phyloP scores from a whole-genome alignment of 1,284 basidiomycete species.

The Chalciporus piperatoides region DNA sequence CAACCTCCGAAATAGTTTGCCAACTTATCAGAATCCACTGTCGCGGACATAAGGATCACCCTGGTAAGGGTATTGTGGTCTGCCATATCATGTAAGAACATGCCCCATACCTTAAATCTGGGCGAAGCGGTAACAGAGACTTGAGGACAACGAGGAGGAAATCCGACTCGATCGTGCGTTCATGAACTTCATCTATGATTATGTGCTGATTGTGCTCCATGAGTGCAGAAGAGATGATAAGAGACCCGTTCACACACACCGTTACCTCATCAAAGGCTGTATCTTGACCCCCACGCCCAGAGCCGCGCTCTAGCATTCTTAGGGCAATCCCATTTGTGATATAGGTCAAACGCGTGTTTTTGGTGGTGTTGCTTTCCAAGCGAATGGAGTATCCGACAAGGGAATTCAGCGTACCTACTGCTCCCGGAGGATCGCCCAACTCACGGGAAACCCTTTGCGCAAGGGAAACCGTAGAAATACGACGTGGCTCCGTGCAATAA shows the following conservation, averaged over 20 bases:
- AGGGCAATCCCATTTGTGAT: slow-evolving; percentile 96
- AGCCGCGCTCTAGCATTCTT: slow-evolving; percentile 89
- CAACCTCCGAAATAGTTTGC: slow-evolving; percentile 92
- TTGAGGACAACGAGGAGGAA: slow-evolving; percentile 96
- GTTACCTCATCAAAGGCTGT: slow-evolving; percentile 94
- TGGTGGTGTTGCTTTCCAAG: slow-evolving; percentile 84
- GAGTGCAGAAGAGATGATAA: slow-evolving; percentile 1
- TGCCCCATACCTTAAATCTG: slow-evolving; percentile 71
- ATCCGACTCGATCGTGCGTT: slow-evolving; percentile 96
- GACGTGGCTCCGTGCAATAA: slow-evolving; percentile 93
- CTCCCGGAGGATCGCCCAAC: slow-evolving; percentile 80
- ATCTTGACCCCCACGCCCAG: slow-evolving; percentile 59
- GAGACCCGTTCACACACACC: slow-evolving; percentile 38
- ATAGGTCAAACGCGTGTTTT: slow-evolving; percentile 78
- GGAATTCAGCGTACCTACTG: slow-evolving; percentile 78
- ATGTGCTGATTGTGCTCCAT: slow-evolving; percentile 34
- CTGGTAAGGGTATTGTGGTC: slow-evolving; percentile 37
- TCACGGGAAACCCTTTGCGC: slow-evolving; percentile 95
- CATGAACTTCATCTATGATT: slow-evolving; percentile 84
- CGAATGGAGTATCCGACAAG: slow-evolving; percentile 96
- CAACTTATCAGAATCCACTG: slow-evolving; percentile 92
- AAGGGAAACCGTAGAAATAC: slow-evolving; percentile 96
- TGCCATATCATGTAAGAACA: not conserved
- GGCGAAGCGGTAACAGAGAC: slow-evolving; percentile 76
- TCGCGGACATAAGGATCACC: slow-evolving; percentile 97